Evolutionary conservation across 2,329 filamentous ascomycete species (phyloP).

Genomic region (Paecilomyces sp.): DNA sequence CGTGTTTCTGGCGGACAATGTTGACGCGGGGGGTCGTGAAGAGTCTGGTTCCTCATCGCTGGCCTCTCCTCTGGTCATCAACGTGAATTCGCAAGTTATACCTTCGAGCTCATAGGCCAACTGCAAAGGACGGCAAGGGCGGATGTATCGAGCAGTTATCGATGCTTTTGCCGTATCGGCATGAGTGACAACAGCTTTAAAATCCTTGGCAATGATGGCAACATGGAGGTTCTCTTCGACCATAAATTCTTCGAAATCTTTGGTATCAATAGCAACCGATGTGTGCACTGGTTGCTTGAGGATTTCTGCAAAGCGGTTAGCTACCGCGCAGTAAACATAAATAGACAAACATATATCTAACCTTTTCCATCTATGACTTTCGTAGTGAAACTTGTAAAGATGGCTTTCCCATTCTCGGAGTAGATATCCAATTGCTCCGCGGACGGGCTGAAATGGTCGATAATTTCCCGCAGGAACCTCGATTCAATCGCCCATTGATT

Average conservation of each 20-base stretch:
- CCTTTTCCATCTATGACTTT: slow-evolving; percentile 56
- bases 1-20: slow-evolving; percentile 33
- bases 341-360: slow-evolving; percentile 12
- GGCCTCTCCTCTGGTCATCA: slow-evolving; percentile 58
- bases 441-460: slow-evolving; percentile 57
- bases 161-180: slow-evolving; percentile 51
- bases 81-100: slow-evolving; percentile 52
- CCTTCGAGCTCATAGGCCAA: slow-evolving; percentile 52
- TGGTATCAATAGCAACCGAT: slow-evolving; percentile 54
- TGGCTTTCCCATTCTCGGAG: slow-evolving; percentile 49
- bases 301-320: slow-evolving; percentile 41
- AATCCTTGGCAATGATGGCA: slow-evolving; percentile 58
- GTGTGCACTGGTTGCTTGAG: slow-evolving; percentile 60
- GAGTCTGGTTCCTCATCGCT: slow-evolving; percentile 32
- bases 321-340: slow-evolving; percentile 5
- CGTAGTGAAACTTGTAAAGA: slow-evolving; percentile 61
- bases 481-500: slow-evolving; percentile 56
- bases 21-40: slow-evolving; percentile 31
- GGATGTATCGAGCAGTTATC: slow-evolving; percentile 53
- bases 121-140: slow-evolving; percentile 53
- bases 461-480: slow-evolving; percentile 51
- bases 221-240: slow-evolving; percentile 55
- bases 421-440: slow-evolving; percentile 59
- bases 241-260: slow-evolving; percentile 55
- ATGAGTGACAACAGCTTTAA: slow-evolving; percentile 57